Evolutionary conservation across 441 rosid genomes (phyloP).

Genomic region (Populus hybrid): DNA sequence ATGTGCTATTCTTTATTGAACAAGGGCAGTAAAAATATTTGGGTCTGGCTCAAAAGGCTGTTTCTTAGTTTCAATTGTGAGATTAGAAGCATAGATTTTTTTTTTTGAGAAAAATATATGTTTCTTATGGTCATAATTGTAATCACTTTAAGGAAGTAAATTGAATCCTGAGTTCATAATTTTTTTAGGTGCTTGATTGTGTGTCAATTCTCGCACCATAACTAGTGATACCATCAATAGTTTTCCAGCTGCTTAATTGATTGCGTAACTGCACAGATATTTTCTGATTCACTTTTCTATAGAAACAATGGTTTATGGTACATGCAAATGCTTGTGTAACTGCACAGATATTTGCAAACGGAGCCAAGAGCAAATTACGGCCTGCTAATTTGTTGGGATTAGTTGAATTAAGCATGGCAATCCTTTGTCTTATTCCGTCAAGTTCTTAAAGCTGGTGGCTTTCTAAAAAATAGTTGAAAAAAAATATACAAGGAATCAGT

Average conservation of each 20-base stretch:
- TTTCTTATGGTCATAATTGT: neutral
- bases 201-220: neutral
- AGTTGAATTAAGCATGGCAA: neutral
- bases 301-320: neutral
- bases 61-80: neutral
- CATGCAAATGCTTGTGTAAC: neutral
- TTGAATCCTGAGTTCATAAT: neutral
- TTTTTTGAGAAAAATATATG: too few species aligned
- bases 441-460: neutral
- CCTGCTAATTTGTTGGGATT: neutral
- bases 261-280: neutral
- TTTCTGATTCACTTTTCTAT: neutral
- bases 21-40: neutral
- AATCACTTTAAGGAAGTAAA: neutral
- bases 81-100: neutral
- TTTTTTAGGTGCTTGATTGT: neutral
- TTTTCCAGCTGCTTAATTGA: neutral
- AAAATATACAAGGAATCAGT: neutral
- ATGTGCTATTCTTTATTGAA: too few species aligned
- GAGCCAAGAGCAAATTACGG: neutral
- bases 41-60: neutral
- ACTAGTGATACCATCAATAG: neutral
- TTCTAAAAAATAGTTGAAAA: neutral
- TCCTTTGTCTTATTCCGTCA: neutral
- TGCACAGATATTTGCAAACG: neutral